Evolutionary conservation across 2,329 filamentous ascomycete species (phyloP).

Genomic region (Paraconiothyrium sp.): DNA sequence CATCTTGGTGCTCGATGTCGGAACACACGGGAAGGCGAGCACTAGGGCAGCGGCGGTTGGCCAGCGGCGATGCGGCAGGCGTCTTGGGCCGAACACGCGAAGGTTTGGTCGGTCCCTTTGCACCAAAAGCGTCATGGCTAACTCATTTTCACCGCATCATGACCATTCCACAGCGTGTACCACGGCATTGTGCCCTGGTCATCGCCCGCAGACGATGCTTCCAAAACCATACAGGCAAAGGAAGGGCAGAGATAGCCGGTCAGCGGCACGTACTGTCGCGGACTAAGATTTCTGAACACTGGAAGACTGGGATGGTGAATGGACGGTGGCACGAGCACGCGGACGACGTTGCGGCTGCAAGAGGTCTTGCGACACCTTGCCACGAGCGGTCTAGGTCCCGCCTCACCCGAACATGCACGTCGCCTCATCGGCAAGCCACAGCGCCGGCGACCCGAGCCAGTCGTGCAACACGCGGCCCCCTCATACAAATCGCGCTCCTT

Average conservation of each 20-base stretch:
- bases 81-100: not conserved
- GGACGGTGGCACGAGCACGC: not conserved
- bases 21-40: slow-evolving; percentile 8
- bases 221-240: not conserved
- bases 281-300: not conserved
- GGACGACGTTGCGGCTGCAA: not conserved
- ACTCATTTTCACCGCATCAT: not conserved
- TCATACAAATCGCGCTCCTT: too few relatives aligned
- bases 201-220: not conserved
- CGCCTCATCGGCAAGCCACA: not conserved
- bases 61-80: not conserved
- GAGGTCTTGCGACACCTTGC: slow-evolving; percentile 7
- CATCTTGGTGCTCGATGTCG: not conserved
- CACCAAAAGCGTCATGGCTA: slow-evolving; percentile 4
- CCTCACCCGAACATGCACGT: not conserved
- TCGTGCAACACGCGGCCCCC: too few relatives aligned
- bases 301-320: not conserved
- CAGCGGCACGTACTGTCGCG: not conserved
- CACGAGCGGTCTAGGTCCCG: not conserved
- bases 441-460: slow-evolving; percentile 5
- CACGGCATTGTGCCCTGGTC: not conserved
- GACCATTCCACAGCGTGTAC: not conserved
- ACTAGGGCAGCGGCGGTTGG: slow-evolving; percentile 4
- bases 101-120: slow-evolving; percentile 2
- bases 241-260: not conserved